These are phyloP conservation scores for Chaetomium olivaceum DNA, from an alignment of 2,329 filamentous ascomycete species.

Conservation along the genomic window DNA sequence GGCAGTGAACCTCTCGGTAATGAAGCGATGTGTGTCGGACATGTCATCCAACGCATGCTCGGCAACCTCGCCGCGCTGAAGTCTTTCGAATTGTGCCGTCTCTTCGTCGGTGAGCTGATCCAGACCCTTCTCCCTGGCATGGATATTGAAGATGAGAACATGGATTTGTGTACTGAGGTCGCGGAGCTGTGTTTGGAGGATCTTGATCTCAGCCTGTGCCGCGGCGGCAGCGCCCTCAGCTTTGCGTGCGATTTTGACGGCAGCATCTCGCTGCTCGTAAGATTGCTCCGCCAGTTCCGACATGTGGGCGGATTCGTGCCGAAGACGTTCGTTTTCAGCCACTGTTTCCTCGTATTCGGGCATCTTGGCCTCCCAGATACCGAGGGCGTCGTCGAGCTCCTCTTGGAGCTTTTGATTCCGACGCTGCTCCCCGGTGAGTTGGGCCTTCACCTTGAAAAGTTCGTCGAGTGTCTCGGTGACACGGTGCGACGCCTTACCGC, in stretches of 20 bases:
- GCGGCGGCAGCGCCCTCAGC: conserved; percentile 70
- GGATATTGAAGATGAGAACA: conserved; percentile 82
- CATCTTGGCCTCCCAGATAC: conserved; percentile 78
- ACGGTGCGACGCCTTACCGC: conserved; percentile 57
- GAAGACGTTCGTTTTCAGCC: conserved; percentile 75
- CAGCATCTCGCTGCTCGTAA: conserved; percentile 75
- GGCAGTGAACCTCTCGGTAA: conserved; percentile 83
- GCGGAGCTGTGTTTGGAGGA: conserved; percentile 81
- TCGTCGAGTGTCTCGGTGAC: conserved; percentile 66
- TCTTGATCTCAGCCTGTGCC: conserved; percentile 68
- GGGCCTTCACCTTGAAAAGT: conserved; percentile 66
- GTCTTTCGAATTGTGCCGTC: conserved; percentile 70
- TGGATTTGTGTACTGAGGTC: conserved; percentile 90
- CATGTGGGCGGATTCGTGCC: conserved; percentile 79
- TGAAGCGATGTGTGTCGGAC: conserved; percentile 83
- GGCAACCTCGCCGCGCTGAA: conserved; percentile 73
- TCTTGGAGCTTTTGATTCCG: conserved; percentile 72
- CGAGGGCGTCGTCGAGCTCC: conserved; percentile 82
- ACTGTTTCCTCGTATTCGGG: conserved; percentile 87
- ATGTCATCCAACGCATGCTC: conserved; percentile 71
- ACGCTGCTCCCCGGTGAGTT: conserved; percentile 72
- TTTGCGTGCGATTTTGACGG: conserved; percentile 76
- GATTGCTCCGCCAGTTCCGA: conserved; percentile 81
- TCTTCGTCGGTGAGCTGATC: conserved; percentile 72
- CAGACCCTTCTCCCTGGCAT: conserved; percentile 77